phyloP scores from a whole-genome alignment of 345 rosid genomes.

The Hypericum perforatum region DNA sequence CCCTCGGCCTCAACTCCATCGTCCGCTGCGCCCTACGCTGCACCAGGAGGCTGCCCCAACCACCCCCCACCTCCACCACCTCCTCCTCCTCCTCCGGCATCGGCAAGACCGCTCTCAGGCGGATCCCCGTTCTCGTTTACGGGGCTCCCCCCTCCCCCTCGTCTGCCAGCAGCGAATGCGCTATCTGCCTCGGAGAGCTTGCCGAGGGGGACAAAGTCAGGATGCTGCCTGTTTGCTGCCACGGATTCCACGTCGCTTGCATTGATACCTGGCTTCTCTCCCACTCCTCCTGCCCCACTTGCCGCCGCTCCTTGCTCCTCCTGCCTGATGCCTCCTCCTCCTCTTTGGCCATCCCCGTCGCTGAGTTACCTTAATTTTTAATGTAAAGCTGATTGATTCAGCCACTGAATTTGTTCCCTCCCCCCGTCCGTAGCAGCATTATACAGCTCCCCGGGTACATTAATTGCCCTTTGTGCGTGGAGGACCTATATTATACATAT shows the following conservation, averaged over 20 bases:
- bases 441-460: no score
- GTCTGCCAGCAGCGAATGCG: slow-evolving; percentile 13
- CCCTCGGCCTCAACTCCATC: slow-evolving; percentile 16
- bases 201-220: slow-evolving; percentile 17
- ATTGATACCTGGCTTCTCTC: slow-evolving; percentile 19
- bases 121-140: slow-evolving; percentile 15
- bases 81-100: slow-evolving; percentile 15
- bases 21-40: slow-evolving; percentile 20
- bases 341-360: no score
- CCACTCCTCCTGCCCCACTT: slow-evolving; percentile 22
- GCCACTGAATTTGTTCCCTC: no score
- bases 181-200: slow-evolving; percentile 20
- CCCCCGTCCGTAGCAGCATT: no score
- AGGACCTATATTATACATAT: no score
- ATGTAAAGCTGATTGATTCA: neutral
- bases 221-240: slow-evolving; percentile 15
- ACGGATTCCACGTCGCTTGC: slow-evolving; percentile 20
- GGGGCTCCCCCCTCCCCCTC: slow-evolving; percentile 9
- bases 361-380: slow-evolving; percentile 4
- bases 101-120: slow-evolving; percentile 15
- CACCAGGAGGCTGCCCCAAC: slow-evolving; percentile 17
- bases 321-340: slow-evolving; percentile 7
- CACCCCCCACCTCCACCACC: slow-evolving; percentile 13
- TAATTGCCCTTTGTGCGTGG: no score
- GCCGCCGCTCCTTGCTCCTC: slow-evolving; percentile 16